phyloP scores from a whole-genome alignment of 164 flowering plant genomes.

The Magnolia changhungtana region DNA sequence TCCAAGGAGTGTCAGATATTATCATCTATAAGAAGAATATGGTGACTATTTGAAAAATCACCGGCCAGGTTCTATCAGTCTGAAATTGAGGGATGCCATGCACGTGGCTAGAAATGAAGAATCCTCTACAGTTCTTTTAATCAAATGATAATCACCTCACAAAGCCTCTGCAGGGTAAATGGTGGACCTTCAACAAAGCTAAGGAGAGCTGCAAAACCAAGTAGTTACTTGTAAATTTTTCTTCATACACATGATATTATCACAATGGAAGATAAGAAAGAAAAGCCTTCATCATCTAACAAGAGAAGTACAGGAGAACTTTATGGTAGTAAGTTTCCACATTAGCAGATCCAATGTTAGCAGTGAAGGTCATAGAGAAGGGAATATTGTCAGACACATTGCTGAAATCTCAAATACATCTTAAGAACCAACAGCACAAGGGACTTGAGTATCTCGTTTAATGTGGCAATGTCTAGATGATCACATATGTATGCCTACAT shows the following conservation, averaged over 20 bases:
- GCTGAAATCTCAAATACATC: too few relatives aligned
- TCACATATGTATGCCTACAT: too few relatives aligned
- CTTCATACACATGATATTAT: not conserved
- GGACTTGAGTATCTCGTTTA: too few relatives aligned
- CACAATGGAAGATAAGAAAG: not conserved
- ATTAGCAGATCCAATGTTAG: not conserved
- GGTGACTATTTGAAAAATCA: not conserved
- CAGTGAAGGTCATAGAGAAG: too few relatives aligned
- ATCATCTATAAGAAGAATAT: not conserved
- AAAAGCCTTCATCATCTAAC: not conserved
- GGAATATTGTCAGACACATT: too few relatives aligned
- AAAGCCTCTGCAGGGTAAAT: conserved; percentile 84
- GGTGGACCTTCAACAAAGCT: conserved; percentile 86
- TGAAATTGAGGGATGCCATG: not conserved
- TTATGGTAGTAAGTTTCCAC: not conserved
- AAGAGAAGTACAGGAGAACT: not conserved
- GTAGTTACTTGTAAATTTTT: not conserved
- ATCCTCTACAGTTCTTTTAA: not conserved
- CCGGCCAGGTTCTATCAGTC: not conserved
- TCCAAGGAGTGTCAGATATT: too few relatives aligned
- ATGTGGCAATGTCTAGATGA: too few relatives aligned
- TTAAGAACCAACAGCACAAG: too few relatives aligned
- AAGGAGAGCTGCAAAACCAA: conserved; percentile 56
- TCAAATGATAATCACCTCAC: conserved; percentile 57
- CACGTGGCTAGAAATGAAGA: not conserved